Conservation (phyloP, 495 filamentous ascomycete species). For the Chaetomidium leptoderma region DNA sequence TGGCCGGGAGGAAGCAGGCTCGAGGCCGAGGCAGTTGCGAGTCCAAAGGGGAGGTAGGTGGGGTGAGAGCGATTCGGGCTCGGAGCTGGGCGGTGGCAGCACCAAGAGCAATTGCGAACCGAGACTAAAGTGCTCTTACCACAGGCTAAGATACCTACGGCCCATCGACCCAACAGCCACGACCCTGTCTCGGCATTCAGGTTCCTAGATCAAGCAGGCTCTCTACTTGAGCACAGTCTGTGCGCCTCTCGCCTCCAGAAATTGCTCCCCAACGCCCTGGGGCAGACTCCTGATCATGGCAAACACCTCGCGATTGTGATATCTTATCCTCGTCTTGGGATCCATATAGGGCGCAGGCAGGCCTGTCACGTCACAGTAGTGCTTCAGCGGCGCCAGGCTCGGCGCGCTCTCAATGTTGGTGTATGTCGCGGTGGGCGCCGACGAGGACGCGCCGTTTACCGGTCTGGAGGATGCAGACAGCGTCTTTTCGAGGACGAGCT, state of each 20-base stretch:
- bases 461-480: constrained; percentile 24
- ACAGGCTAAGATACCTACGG: not conserved
- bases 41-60: no score
- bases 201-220: no score
- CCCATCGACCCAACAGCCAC: no score
- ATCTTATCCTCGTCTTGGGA: constrained; percentile 86
- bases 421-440: constrained; percentile 76
- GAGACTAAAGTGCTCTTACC: not conserved
- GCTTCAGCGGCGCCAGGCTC: constrained; percentile 67
- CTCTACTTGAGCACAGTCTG: constrained; percentile 87
- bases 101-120: not conserved
- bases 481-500: constrained; percentile 74
- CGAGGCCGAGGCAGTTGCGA: not conserved
- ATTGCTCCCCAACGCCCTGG: constrained; percentile 77
- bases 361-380: constrained; percentile 94
- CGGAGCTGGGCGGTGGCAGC: not conserved
- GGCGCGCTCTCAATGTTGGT: constrained; percentile 93
- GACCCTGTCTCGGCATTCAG: no score
- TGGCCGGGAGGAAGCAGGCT: not conserved
- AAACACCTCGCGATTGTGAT: constrained; percentile 88
- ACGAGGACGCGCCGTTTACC: constrained; percentile 29
- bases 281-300: constrained; percentile 67
- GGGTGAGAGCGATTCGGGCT: not conserved
- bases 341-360: constrained; percentile 83
- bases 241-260: constrained; percentile 82